phyloP scores from a whole-genome alignment of 257 asterid genomes.

The Solanum paucissectum region DNA sequence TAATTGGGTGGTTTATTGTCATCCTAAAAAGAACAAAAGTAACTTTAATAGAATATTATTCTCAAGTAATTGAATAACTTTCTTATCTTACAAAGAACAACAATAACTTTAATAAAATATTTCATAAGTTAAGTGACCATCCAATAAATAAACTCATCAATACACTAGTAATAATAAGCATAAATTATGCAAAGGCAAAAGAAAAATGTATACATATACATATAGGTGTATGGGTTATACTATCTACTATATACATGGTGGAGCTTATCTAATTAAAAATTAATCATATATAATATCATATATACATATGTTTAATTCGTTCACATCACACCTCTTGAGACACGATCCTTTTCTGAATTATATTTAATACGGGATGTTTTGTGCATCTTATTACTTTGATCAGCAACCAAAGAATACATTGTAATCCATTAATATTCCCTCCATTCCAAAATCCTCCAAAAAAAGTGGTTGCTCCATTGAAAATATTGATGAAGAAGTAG shows the following conservation, averaged over 20 bases:
- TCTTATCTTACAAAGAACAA: neutral
- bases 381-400: neutral
- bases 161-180: neutral
- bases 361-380: neutral
- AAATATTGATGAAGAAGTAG: conserved; percentile 17
- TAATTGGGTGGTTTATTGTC: neutral
- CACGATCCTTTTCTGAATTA: neutral
- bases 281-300: neutral
- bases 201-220: conserved; percentile 2
- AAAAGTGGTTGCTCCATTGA: conserved; percentile 21
- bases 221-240: neutral
- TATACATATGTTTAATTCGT: too few species aligned
- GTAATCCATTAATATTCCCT: conserved; percentile 9
- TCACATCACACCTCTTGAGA: neutral
- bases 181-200: conserved; percentile 5
- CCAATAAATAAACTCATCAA: neutral
- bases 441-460: conserved; percentile 36
- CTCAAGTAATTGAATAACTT: neutral
- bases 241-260: neutral
- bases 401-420: conserved; percentile 18
- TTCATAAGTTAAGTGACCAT: neutral
- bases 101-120: neutral
- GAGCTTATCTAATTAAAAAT: neutral
- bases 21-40: neutral
- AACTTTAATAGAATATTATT: neutral